A percentile compares a stretch with the other conserved stretches of the same genome.
Evolutionary conservation across 495 filamentous ascomycete genomes (phyloP).

Genomic region (Chaetomium tenue): DNA sequence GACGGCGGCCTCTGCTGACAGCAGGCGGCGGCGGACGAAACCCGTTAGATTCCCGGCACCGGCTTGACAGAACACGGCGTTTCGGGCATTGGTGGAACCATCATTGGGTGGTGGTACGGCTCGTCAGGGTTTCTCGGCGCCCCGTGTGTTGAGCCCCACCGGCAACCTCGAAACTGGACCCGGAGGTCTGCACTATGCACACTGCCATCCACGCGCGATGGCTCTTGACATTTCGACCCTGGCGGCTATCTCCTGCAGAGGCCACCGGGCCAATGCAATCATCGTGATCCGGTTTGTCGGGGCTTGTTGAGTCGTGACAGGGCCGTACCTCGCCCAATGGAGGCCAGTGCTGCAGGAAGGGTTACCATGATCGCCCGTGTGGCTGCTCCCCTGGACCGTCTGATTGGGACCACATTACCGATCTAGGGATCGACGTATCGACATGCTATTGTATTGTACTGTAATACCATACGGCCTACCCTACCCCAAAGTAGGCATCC

Average conservation of each 20-base stretch:
- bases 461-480: neutral
- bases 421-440: slow-evolving; percentile 13
- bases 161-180: neutral
- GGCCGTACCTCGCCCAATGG: slow-evolving; percentile 29
- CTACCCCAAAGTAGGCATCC: neutral
- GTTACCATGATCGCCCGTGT: slow-evolving; percentile 23
- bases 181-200: neutral
- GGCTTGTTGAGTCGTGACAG: neutral
- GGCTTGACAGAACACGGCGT: slow-evolving; percentile 8
- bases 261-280: slow-evolving; percentile 20
- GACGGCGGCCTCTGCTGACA: slow-evolving; percentile 31
- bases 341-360: slow-evolving; percentile 17
- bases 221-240: neutral
- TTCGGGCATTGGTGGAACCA: slow-evolving; percentile 13
- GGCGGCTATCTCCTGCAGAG: slow-evolving; percentile 10
- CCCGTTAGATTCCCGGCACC: slow-evolving; percentile 13
- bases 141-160: neutral
- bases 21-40: slow-evolving; percentile 9
- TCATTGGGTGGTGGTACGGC: slow-evolving; percentile 30
- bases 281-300: slow-evolving; percentile 1
- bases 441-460: neutral
- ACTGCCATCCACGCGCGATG: slow-evolving; percentile 6
- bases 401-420: slow-evolving; percentile 21
- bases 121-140: neutral
- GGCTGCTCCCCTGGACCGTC: slow-evolving; percentile 28